Conservation (phyloP, 1,284 basidiomycete genomes). For the Kwoniella shivajii region DNA sequence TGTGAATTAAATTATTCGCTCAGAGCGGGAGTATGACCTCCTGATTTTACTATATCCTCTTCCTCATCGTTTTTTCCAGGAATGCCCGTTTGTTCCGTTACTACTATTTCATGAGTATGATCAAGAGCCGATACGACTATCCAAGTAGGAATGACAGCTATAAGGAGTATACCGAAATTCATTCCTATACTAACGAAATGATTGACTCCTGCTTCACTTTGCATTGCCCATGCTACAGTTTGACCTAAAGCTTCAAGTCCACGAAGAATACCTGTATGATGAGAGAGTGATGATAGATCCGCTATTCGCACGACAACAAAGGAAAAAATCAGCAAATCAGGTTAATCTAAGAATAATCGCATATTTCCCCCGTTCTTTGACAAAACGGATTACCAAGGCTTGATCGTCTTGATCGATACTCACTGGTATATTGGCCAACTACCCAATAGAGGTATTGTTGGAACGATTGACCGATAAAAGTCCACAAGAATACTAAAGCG, state of each 20-base stretch:
- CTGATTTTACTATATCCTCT: background rate
- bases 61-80: too few species aligned
- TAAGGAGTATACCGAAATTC: constrained; percentile 33
- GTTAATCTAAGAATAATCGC: too few species aligned
- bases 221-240: constrained; percentile 38
- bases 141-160: constrained; percentile 28
- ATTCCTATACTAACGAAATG: constrained; percentile 34
- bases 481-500: constrained; percentile 34
- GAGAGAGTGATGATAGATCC: constrained; percentile 22
- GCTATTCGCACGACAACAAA: too few species aligned
- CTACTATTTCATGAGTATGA: constrained; percentile 23
- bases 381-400: too few species aligned
- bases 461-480: constrained; percentile 33
- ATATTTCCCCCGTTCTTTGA: too few species aligned
- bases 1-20: too few species aligned
- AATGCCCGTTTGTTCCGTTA: too few species aligned
- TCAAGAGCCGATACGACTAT: constrained; percentile 27
- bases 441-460: constrained; percentile 37
- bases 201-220: constrained; percentile 32
- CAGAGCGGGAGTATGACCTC: too few species aligned
- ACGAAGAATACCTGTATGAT: constrained; percentile 32
- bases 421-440: constrained; percentile 32
- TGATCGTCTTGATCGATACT: too few species aligned
- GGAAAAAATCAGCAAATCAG: too few species aligned
- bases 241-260: constrained; percentile 34